These are phyloP conservation scores for Encephalitozoon hellem DNA, from an alignment of 371 early-diverging fungal species.

Conservation along the genomic window DNA sequence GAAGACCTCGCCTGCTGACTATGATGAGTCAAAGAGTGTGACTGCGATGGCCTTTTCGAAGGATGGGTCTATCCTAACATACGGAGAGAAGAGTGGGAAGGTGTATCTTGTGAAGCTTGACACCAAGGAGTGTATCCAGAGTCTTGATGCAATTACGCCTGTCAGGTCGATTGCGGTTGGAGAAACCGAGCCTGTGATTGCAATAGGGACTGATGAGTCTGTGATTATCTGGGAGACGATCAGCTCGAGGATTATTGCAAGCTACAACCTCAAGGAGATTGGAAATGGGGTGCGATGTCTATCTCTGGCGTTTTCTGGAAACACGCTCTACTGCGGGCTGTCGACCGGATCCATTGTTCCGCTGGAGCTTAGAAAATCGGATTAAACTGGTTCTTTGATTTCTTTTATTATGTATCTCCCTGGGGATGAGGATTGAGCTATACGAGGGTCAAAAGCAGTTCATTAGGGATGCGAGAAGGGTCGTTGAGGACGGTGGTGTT, in stretches of 20 bases:
- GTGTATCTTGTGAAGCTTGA: slow-evolving; percentile 54
- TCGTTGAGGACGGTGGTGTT: slow-evolving; percentile 37
- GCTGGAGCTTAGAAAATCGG: slow-evolving; percentile 34
- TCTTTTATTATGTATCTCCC: not conserved
- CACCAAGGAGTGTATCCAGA: slow-evolving; percentile 27
- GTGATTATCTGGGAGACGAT: slow-evolving; percentile 58
- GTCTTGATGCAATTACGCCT: slow-evolving; percentile 33
- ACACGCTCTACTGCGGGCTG: slow-evolving; percentile 54
- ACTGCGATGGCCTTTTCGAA: slow-evolving; percentile 49
- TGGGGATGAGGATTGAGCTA: slow-evolving; percentile 7
- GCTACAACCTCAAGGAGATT: slow-evolving; percentile 25
- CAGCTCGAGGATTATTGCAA: slow-evolving; percentile 38
- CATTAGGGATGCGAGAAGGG: slow-evolving; percentile 43
- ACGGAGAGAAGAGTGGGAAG: slow-evolving; percentile 53
- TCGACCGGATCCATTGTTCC: slow-evolving; percentile 44
- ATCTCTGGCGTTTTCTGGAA: slow-evolving; percentile 45
- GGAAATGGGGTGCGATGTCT: slow-evolving; percentile 44
- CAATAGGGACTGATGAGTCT: slow-evolving; percentile 50
- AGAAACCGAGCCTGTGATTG: slow-evolving; percentile 52
- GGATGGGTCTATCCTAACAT: slow-evolving; percentile 58
- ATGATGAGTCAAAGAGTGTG: slow-evolving; percentile 34
- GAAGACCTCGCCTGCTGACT: not conserved
- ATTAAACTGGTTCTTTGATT: slow-evolving; percentile 3
- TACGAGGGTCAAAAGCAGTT: slow-evolving; percentile 56
- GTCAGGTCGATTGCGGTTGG: slow-evolving; percentile 56